Evolutionary conservation across 2,329 filamentous ascomycete species (phyloP), one percentile per base, ranked within the genome.

Genomic region (Colletotrichum tropicicola): DNA sequence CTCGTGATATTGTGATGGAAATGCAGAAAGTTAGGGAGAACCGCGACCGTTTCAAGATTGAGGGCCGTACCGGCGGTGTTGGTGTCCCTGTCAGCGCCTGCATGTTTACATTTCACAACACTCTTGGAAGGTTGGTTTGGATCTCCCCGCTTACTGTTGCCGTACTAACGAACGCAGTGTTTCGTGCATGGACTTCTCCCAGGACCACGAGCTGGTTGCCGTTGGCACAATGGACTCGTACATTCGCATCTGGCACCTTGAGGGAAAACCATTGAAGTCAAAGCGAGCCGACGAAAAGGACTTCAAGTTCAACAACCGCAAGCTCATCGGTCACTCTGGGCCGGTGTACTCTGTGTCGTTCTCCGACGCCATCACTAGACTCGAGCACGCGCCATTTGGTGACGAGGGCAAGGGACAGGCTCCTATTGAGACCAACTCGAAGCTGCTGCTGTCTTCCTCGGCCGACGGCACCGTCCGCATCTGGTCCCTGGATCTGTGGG

Each of bases 61-160:
- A 97, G 65, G 89, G 90, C 19, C 88, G 92, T 32, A 95, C 92
- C 12, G 92, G 93, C 15, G 95, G 94, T 8, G 87, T 94, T 53
- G 93, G 94, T 13, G 89, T 93, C 58, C 90, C 90, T 25, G 85
- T 98, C 65, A 97, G 94, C 72, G 91, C 97, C 23, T 96, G 93
- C 82, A 98, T 98, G 92, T 98, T 97, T 76, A 99, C 96, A 1
- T 97, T 98, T 74, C 96, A 99, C 82, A 99, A 99, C 77, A 97
- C 93, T 0, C 90, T 94, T 68, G 94, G 97, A 77, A 92, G 89
- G 93, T 94, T 80, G 82, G 88, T 77, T 7, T 6, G 7, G 12
- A 5, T 30, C 21, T 19, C 35, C 19, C 28, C 30, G 17, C 41
- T 15, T 3, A 8, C 23, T 23, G 6, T 27, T 65, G n/a, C 52